phyloP scores from a whole-genome alignment of 495 filamentous ascomycete genomes.

The Penicillium robsamsonii region DNA sequence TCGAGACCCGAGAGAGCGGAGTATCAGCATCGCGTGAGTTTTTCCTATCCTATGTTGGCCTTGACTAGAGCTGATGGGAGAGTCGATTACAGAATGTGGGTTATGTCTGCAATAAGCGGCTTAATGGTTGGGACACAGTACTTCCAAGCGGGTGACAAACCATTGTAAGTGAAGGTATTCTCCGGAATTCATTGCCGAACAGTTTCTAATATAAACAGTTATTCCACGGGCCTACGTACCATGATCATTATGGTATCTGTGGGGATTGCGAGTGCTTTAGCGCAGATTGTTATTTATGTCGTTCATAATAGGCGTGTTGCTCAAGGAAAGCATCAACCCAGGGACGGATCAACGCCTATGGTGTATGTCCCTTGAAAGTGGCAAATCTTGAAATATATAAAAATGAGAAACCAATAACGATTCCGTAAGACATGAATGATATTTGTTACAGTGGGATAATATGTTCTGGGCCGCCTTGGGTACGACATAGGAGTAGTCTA shows the following conservation, averaged over 20 bases:
- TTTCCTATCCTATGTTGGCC: neutral
- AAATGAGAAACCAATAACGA: neutral
- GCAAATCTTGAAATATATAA: neutral
- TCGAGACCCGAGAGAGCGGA: neutral
- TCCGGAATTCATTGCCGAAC: neutral
- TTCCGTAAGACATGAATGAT: neutral
- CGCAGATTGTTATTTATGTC: neutral
- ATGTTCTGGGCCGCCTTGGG: neutral
- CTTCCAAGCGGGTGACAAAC: neutral
- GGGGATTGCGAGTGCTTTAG: neutral
- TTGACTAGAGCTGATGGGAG: neutral
- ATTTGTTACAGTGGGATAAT: neutral
- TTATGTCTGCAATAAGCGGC: neutral
- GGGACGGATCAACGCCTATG: neutral
- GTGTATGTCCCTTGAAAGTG: neutral
- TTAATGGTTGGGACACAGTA: neutral
- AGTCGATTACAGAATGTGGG: neutral
- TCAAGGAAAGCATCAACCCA: neutral
- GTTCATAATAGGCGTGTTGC: neutral
- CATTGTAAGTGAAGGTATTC: neutral
- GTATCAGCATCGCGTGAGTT: neutral
- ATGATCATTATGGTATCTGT: neutral
- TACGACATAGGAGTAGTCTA: neutral
- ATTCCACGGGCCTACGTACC: neutral
- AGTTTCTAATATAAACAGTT: neutral